Base-by-base conservation (phyloP, 768 basidiomycete species). In the Macrocybe gigantea region DNA sequence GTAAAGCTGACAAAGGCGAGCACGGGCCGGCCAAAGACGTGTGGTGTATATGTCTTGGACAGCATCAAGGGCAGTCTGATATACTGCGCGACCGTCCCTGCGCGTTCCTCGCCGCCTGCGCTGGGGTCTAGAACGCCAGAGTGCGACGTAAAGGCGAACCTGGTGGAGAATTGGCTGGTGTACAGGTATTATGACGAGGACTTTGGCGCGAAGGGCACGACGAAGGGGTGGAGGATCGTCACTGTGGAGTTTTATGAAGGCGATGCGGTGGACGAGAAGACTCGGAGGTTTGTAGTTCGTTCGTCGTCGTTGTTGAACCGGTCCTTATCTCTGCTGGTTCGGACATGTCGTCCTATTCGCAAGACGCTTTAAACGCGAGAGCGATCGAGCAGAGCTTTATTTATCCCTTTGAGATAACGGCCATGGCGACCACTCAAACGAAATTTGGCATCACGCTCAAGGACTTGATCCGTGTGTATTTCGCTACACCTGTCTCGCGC, bases 241-340 rank as follows among this genome's bases (percentile, higher is more conserved):
- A 85, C 79, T 12, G 87, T 93, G 3, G 95, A 98, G 66, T 67
- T 96, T 41, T 96, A 93, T 63, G 94, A 98, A 62, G 88, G 90
- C 0, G 55, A 66, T n/a, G 67, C 67, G 2, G 61, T 76, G 5
- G 86, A 90, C 59, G 79, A 86, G 33, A 87, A 87, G 64, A 83
- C 72, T 6, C 67, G 67, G 50, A 93, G 88, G 91, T 88, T 49
- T 5, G 80, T 57, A 4, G 1, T 22, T 32, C 33, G 45, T 31
- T 49, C 43, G 29, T 22, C 22, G 22, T 22, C 4, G 22, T 22
- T 22, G 22, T 22, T 22, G 4, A 22, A 4, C 22, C 4, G 22
- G 4, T 22, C 22, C 4, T 22, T 22, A 22, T 22, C 22, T 22
- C 22, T 44, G 22, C 5, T 29, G 57, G 76, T 54, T 72, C 74